A percentile compares a stretch with the other conserved stretches of the same genome.
phyloP scores from a whole-genome alignment of 1,139 yeast species.

The Taiozyma sp. region DNA sequence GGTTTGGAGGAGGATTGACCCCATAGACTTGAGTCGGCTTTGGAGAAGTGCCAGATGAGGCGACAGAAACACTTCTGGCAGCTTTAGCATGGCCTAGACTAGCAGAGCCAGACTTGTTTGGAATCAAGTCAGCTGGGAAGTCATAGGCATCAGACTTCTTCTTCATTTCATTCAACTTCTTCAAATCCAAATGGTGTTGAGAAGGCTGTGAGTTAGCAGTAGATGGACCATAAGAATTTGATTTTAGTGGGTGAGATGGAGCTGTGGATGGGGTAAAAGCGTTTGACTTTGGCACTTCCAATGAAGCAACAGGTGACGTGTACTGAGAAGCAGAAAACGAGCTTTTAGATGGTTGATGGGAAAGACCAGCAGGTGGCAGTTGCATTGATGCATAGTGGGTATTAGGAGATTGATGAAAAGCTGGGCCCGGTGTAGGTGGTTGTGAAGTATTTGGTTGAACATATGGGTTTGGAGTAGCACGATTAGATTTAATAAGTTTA shows the following conservation, averaged over 20 bases:
- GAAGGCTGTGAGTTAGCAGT: background rate
- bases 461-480: slow-evolving; percentile 8
- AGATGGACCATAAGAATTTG: background rate
- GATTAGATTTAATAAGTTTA: slow-evolving; percentile 29
- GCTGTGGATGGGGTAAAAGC: background rate
- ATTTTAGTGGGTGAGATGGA: background rate
- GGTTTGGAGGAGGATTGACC: slow-evolving; percentile 15
- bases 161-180: slow-evolving; percentile 42
- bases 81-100: slow-evolving; percentile 12
- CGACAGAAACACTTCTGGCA: slow-evolving; percentile 8
- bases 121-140: slow-evolving; percentile 57
- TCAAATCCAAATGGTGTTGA: slow-evolving; percentile 22
- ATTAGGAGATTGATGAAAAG: background rate
- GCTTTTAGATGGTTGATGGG: slow-evolving; percentile 11
- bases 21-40: background rate
- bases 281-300: slow-evolving; percentile 1
- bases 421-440: background rate
- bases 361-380: slow-evolving; percentile 10
- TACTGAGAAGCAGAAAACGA: background rate
- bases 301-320: background rate
- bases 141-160: slow-evolving; percentile 74
- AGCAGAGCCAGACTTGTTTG: background rate
- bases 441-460: slow-evolving; percentile 1
- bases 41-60: slow-evolving; percentile 1
- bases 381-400: background rate